Conservation (phyloP, 192 early-diverging fungal genomes). For the Spinellus fusiger region DNA sequence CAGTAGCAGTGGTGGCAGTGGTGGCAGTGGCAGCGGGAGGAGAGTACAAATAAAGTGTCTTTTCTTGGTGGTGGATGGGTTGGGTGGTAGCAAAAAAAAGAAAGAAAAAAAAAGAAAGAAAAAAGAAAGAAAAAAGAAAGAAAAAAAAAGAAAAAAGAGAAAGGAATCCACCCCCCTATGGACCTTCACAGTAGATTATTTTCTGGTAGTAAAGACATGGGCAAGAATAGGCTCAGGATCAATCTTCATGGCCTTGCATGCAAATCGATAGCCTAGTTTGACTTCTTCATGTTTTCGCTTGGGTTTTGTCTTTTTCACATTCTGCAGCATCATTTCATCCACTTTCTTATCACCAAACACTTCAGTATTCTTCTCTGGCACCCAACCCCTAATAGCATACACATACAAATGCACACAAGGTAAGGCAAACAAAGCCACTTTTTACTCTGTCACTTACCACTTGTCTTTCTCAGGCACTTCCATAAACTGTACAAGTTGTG, state of each 20-base stretch:
- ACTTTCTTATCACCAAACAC: constrained; percentile 10
- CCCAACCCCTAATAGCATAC: constrained; percentile 23
- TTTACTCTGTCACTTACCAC: constrained; percentile 1
- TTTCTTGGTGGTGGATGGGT: too few species aligned
- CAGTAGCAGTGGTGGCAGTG: too few species aligned
- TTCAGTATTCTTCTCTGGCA: constrained; percentile 6
- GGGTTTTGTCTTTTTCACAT: constrained; percentile 13
- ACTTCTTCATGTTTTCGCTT: constrained; percentile 6
- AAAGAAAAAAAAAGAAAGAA: not conserved
- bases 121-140: not conserved
- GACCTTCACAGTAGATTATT: too few species aligned
- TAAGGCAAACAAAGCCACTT: not conserved
- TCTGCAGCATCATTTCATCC: constrained; percentile 14
- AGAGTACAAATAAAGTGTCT: too few species aligned
- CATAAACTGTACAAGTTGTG: too few species aligned
- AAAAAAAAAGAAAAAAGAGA: not conserved
- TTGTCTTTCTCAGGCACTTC: too few species aligned
- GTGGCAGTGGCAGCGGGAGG: too few species aligned
- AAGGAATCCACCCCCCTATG: too few species aligned
- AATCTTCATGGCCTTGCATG: constrained; percentile 1
- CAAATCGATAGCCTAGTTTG: constrained; percentile 10
- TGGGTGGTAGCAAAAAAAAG: too few species aligned
- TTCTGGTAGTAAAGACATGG: not conserved
- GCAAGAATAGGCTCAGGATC: not conserved
- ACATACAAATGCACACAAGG: not conserved